These are phyloP conservation scores for Alternaria sp. DNA, from an alignment of 2,329 filamentous ascomycete genomes.

Conservation along the genomic window DNA sequence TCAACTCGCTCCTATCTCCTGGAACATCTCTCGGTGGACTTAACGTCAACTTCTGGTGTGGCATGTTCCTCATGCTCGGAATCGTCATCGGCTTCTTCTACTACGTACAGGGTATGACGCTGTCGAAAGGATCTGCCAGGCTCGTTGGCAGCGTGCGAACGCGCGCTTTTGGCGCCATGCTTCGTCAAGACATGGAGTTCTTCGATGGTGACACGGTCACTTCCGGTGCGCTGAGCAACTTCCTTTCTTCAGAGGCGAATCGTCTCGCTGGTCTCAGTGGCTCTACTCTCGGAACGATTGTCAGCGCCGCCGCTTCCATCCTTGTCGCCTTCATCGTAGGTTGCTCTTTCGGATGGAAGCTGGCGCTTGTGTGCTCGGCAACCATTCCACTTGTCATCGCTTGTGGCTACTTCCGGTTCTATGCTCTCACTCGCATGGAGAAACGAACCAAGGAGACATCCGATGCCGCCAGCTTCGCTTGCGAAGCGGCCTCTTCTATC, in stretches of 20 bases:
- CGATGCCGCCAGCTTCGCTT: constrained; percentile 86
- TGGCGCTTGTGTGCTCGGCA: constrained; percentile 81
- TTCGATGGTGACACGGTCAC: constrained; percentile 93
- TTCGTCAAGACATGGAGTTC: constrained; percentile 83
- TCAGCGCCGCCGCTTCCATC: constrained; percentile 80
- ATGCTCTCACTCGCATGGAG: constrained; percentile 81
- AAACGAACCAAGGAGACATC: constrained; percentile 78
- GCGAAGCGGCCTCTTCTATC: constrained; percentile 92
- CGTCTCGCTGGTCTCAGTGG: constrained; percentile 90
- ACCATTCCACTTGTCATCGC: constrained; percentile 78
- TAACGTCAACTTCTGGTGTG: constrained; percentile 68
- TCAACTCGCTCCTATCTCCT: constrained; percentile 70
- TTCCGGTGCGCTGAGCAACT: constrained; percentile 79
- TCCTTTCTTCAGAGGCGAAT: constrained; percentile 75
- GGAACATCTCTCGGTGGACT: constrained; percentile 60
- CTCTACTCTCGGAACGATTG: constrained; percentile 82
- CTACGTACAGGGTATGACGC: constrained; percentile 50
- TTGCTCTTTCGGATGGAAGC: constrained; percentile 82
- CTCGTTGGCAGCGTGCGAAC: constrained; percentile 84
- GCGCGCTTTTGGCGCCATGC: constrained; percentile 81
- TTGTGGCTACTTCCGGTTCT: constrained; percentile 88
- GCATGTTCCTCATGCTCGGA: constrained; percentile 47
- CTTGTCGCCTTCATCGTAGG: constrained; percentile 73
- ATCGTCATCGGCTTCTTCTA: constrained; percentile 34
- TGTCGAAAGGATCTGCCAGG: constrained; percentile 64